Base-by-base conservation (phyloP, 352 stramenopile genomes). In the Globisporangium emineosum region DNA sequence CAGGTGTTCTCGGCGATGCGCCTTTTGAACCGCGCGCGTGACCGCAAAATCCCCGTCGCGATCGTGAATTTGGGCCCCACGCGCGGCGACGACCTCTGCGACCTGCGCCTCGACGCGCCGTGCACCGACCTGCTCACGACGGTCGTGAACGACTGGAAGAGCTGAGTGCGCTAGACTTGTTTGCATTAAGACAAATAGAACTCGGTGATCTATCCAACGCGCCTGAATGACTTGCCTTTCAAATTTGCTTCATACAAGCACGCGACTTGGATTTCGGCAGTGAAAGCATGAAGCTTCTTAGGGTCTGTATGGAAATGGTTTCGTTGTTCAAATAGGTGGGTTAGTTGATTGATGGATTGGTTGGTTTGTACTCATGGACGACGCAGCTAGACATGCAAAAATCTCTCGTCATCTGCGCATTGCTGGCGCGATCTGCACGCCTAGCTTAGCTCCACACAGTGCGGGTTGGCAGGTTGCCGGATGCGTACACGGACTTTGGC, bases 1-100 rank as follows among this genome's bases (percentile, higher is more conserved):
- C 90, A 97, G 33, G 96, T 99, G 7, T 96, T 98, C 68, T 98
- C 91, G 3, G 94, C 91, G 25, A 98, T 96, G 89, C 88, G 96
- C 30, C 84, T 98, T 45, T 81, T 97, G 42, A 88, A 89, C 57
- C 76, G 81, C 8, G 96, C 91, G 8, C 75, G 79, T 30, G 65
- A 79, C 37, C 68, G 66, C 17, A 76, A 84, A 32, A 84, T 94
- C 51, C 84, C 80, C 8, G 76, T 97, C 23, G 90, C 74, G 40
- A 92, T 98, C 52, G 57, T 98, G 17, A 98, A 97, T 64, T 71
- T 95, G 32, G 92, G 92, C 21, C 76, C 80, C 1, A 98, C 92
- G 43, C 87, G 92, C 37, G 91, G 79, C 0, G 92, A 98, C 63
- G 76, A 80, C n/a, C 37, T 94, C 19, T 86, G 85, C 53, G 70